Evolutionary conservation across 2,329 filamentous ascomycete genomes (phyloP), one percentile per base, ranked within the genome.

Genomic region (Scedosporium aurantiacum): DNA sequence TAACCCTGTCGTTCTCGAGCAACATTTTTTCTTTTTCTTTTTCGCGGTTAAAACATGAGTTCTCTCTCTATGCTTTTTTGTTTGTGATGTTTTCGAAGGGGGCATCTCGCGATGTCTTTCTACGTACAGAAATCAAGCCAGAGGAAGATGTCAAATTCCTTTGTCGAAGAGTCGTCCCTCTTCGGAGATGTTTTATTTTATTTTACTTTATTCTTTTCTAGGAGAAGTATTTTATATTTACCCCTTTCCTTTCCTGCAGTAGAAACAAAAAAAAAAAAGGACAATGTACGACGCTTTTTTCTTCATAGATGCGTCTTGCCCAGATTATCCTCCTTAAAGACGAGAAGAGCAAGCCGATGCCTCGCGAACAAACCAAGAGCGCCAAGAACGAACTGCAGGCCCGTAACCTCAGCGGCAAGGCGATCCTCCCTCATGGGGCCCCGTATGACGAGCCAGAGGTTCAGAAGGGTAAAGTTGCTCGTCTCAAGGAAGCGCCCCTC

Each of bases 361-460:
- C 94, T 80, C 60, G 91, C 84, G 70, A 96, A 90, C 63, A 99
- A 76, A 21, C 92, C 94, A 50, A 90, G 76, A n/a, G 95, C 72
- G 6, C 94, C 94, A 64, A 89, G 82, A 4, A 80, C 73, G 16
- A 84, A 77, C 78, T 99, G 94, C 74, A 97, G 82, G n/a, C 76
- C 75, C 55, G 94, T 82, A 63, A 99, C 81, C 72, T 94, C 90
- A 70, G 85, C 78, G 27, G 91, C 90, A 60, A 99, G 79, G 55
- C 84, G 81, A 74, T 96, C 89, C 73, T 99, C 94, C 64, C 89
- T 83, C 79, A 96, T 83, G 2, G 94, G 92, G 0, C 94, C 94
- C 71, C 92, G 87, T 90, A 91, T 96, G 59, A 97, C 90, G 64
- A 99, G 79, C 93, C 93, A 99, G 61, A 99, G 81, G 71, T 99